These are phyloP conservation scores for Tolypocladium capitatum DNA, from an alignment of 2,329 filamentous ascomycete genomes.

Conservation along the genomic window DNA sequence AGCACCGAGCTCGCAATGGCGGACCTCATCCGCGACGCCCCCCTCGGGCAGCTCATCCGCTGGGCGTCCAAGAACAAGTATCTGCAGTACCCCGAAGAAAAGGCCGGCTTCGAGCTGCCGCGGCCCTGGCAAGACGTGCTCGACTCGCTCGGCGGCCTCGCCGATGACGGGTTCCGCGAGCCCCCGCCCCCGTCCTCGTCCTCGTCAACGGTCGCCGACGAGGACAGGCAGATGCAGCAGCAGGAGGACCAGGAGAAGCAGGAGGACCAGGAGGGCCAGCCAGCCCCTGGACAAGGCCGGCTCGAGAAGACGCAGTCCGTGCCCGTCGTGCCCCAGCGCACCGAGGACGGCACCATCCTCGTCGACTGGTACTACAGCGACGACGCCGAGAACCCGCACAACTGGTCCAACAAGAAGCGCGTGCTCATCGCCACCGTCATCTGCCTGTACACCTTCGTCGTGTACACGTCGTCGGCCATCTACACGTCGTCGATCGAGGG, in stretches of 20 bases:
- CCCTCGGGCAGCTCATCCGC: slow-evolving; percentile 45
- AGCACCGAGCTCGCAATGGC: slow-evolving; percentile 8
- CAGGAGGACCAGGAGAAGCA: not conserved
- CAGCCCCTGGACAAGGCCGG: no score
- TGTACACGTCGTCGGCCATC: slow-evolving; percentile 37
- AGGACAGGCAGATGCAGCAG: slow-evolving; percentile 1
- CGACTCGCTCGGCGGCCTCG: slow-evolving; percentile 13
- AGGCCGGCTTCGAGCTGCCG: slow-evolving; percentile 38
- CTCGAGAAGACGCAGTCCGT: slow-evolving; percentile 32
- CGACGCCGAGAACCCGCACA: slow-evolving; percentile 41
- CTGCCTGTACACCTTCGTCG: slow-evolving; percentile 46
- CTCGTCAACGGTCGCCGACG: slow-evolving; percentile 1
- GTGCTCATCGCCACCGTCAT: slow-evolving; percentile 28
- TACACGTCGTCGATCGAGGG: slow-evolving; percentile 32
- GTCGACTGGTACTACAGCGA: slow-evolving; percentile 43
- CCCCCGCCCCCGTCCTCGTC: not conserved
- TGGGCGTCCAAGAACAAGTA: slow-evolving; percentile 36
- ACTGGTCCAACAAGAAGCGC: slow-evolving; percentile 34
- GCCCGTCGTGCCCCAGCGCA: slow-evolving; percentile 33
- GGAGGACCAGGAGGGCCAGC: not conserved
- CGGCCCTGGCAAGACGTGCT: slow-evolving; percentile 21
- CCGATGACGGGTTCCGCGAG: slow-evolving; percentile 5
- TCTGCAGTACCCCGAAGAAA: slow-evolving; percentile 48
- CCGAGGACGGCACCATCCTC: slow-evolving; percentile 35
- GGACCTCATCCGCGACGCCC: slow-evolving; percentile 36